These are phyloP conservation scores for Bryum argenteum DNA, from an alignment of 225 moss, liverwort and hornwort genomes.

Conservation along the genomic window DNA sequence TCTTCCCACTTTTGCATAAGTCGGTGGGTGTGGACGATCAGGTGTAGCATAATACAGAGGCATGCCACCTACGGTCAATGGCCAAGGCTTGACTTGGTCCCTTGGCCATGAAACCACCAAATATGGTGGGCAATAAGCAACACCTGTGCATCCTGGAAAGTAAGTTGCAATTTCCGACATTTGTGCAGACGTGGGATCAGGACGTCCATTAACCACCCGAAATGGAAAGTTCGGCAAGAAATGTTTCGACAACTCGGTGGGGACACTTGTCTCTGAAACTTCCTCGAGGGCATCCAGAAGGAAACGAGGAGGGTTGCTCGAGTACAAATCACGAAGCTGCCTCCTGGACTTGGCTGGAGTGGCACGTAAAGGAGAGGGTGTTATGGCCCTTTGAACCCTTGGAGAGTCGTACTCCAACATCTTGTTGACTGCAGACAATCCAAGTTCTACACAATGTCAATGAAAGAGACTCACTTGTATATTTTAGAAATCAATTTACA, in stretches of 20 bases:
- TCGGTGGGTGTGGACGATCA: no score
- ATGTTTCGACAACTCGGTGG: not conserved
- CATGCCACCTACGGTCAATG: not conserved
- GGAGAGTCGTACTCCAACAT: not conserved
- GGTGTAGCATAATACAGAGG: not conserved
- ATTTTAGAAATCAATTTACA: no score
- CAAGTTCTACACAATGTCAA: no score
- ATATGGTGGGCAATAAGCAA: not conserved
- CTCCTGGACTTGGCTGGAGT: not conserved
- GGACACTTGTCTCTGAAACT: not conserved
- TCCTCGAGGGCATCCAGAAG: not conserved
- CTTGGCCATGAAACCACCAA: conserved; percentile 1
- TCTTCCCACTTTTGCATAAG: no score
- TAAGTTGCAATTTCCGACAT: not conserved
- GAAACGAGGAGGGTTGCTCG: conserved; percentile 1
- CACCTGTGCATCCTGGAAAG: not conserved
- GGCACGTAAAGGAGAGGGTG: not conserved
- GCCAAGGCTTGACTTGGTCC: not conserved
- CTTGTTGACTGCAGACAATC: no score
- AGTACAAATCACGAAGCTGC: not conserved
- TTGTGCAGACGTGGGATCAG: not conserved
- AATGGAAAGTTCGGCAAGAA: not conserved
- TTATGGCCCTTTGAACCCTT: not conserved
- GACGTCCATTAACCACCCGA: not conserved
- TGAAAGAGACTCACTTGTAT: no score